Conservation (phyloP, 805 yeast genomes). For the Tetrapisispora iriomotensis region DNA sequence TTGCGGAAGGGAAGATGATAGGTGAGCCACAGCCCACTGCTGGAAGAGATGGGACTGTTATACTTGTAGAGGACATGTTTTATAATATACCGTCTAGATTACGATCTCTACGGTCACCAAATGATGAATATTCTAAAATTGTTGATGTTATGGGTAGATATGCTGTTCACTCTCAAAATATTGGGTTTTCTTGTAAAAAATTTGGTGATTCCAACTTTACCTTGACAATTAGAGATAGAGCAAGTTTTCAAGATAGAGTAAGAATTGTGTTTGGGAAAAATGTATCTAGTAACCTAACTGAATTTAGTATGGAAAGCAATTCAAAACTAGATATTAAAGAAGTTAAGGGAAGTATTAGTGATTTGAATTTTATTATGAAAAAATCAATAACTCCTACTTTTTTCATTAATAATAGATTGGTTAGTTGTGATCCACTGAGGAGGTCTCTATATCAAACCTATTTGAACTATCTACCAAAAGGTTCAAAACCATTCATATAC, state of each 20-base stretch:
- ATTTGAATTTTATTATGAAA: constrained; percentile 57
- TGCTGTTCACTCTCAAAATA: constrained; percentile 58
- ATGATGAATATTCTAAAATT: constrained; percentile 69
- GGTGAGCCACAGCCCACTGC: constrained; percentile 65
- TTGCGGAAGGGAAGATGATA: constrained; percentile 52
- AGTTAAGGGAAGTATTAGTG: constrained; percentile 56
- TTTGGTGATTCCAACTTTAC: constrained; percentile 65
- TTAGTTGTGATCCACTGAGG: constrained; percentile 69
- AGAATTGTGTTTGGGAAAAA: constrained; percentile 60
- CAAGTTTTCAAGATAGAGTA: constrained; percentile 55
- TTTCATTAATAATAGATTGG: constrained; percentile 79
- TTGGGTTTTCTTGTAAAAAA: constrained; percentile 74
- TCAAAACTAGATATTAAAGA: constrained; percentile 40
- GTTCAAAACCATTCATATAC: constrained; percentile 68
- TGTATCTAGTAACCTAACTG: constrained; percentile 56
- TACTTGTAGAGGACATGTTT: constrained; percentile 79
- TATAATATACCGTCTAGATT: constrained; percentile 78
- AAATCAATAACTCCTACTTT: constrained; percentile 60
- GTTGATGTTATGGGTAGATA: constrained; percentile 78
- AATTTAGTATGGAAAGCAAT: constrained; percentile 31
- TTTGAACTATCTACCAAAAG: constrained; percentile 64
- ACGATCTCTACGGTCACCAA: constrained; percentile 50
- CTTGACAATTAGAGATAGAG: constrained; percentile 45
- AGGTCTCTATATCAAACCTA: constrained; percentile 58
- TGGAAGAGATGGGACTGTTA: constrained; percentile 79